Evolutionary conservation across 169 alveolate genomes (phyloP), one percentile per base, ranked within the genome.

Genomic region (Theileria parva): DNA sequence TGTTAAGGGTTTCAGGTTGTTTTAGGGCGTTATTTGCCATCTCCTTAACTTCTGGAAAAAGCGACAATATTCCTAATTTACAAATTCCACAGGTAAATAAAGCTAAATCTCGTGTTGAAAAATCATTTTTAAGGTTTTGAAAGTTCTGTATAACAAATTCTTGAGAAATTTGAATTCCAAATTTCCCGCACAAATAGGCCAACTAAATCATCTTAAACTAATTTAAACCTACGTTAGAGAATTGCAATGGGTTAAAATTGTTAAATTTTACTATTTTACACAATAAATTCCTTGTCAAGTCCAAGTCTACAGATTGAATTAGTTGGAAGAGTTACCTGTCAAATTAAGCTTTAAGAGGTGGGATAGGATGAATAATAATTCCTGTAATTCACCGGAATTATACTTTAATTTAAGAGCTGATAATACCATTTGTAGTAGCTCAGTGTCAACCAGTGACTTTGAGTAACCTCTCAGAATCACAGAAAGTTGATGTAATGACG

Each of bases 141-240:
- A 73, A 63, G 21, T 74, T 37, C 5, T 34, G 32, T 11, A 25
- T 39, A 0, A 74, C 59, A 48, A 51, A 74, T 23, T 21, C 32
- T 0, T 0, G 0, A 4, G 73, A 5, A 15, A 53, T 34, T 4
- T 80, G 34, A 25, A 60, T 28, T 57, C 65, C 50, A 0, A 44
- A 72, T 67, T 81, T 81, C 17, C 80, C 88, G 50, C 59, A 64
- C 50, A 75, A 53, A 75, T 81, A 81, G 0, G 66, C 66, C 32
- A 81, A 32, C 88, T 81, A 61, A 15, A 79, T 17, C 12, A 27
- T n/a, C 2, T 7, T 73, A 17, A 23, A 57, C 57, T 25, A 37
- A 21, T 25, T 8, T 73, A 7, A 25, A 81, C 88, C 13, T 65
- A 81, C 88, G 55, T 81, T 81, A 19, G 88, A 77, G 2, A 81